Percentiles rank a stretch among this genome's conserved stretches.
Evolutionary conservation across 192 early-diverging fungal species (phyloP).

Genomic region (Cladochytrium replicatum): DNA sequence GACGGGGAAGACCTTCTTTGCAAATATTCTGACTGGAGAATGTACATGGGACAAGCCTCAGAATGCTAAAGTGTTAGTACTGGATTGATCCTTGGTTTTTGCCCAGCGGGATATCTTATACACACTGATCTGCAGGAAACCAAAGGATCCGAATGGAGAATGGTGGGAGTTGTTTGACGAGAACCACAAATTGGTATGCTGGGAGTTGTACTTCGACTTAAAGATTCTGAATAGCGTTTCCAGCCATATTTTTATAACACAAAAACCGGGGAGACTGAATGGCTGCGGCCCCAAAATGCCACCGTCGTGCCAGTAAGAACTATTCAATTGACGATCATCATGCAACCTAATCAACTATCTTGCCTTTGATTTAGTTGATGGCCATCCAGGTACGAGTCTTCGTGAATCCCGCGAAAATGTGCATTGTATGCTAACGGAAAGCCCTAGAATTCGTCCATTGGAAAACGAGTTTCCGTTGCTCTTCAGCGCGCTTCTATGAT

Average conservation of each 20-base stretch:
- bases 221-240: too few species aligned
- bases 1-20: constrained; percentile 41
- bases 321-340: too few species aligned
- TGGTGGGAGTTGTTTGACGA: constrained; percentile 98
- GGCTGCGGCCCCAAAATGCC: constrained; percentile 65
- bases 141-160: constrained; percentile 62
- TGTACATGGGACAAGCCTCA: constrained; percentile 60
- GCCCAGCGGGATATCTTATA: too few species aligned
- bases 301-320: constrained; percentile 67
- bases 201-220: too few species aligned
- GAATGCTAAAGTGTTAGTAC: constrained; percentile 54
- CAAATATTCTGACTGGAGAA: constrained; percentile 63
- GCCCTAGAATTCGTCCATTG: constrained; percentile 67
- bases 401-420: constrained; percentile 1
- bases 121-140: constrained; percentile 42
- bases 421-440: too few species aligned
- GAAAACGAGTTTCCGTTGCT: constrained; percentile 65
- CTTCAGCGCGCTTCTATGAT: too few species aligned
- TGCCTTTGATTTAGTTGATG: constrained; percentile 21
- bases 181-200: constrained; percentile 54
- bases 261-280: constrained; percentile 74
- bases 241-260: constrained; percentile 91
- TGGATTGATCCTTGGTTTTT: too few species aligned
- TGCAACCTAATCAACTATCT: too few species aligned
- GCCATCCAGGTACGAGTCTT: constrained; percentile 27